Evolutionary conservation across 2,329 filamentous ascomycete genomes (phyloP), one percentile per base, ranked within the genome.

Genomic region (Fragosphaeria purpurea): DNA sequence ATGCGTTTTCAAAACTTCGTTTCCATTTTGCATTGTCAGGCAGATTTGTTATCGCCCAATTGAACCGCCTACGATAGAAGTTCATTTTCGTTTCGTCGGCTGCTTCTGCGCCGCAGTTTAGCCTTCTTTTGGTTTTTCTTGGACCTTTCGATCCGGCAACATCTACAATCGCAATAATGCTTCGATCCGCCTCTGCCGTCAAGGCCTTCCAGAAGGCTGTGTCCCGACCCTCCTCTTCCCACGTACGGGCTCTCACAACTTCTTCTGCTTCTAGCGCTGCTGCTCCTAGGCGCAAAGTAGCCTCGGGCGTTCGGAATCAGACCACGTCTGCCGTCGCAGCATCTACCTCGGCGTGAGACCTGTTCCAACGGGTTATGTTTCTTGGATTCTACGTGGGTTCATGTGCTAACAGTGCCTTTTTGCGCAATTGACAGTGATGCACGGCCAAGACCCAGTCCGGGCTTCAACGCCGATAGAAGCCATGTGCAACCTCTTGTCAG

Each of bases 401-500:
- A 52, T 59, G 55, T 33, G 12, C 63, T 65, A 55, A 57, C 56
- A 47, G 7, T 41, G 31, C 39, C n/a, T n/a, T 22, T 31, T 10
- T 30, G 41, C 33, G 11, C 38, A 13, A 8, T 11, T 45, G 12
- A 51, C 60, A 82, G 78, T 57, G 71, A 76, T 59, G 63, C 70
- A 41, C 76, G 84, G 66, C 72, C 79, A 54, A 70, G 70, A 37
- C 83, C 85, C 7, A 82, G 80, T 61, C 77, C 83, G 48, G 74
- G 79, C 11, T 81, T 81, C 67, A 80, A 81, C 57, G 67, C 70
- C 57, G 62, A 68, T 52, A 70, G 70, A 51, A 74, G 73, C 62
- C 80, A 86, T 78, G 79, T 86, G 54, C 83, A 86, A 58, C 83
- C 83, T 54, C 73, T 88, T 54, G 77, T 81, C 60, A 78, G 79